Conservation (phyloP, 129 eudicot species). For the Flaveria sonorensis region DNA sequence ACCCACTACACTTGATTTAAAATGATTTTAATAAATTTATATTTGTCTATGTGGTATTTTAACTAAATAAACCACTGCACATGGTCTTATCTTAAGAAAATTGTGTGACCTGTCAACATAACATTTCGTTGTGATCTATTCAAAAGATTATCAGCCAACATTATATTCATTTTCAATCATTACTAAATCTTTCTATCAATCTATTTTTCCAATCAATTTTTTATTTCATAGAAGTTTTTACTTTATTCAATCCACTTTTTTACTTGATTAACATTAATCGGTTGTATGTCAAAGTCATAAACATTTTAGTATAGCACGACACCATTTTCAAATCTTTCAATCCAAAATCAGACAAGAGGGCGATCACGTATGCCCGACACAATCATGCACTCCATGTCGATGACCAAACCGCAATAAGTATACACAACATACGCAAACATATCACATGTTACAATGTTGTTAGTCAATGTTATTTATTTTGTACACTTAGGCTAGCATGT, state of each 20-base stretch:
- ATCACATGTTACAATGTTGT: neutral
- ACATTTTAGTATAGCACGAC: slow-evolving; percentile 25
- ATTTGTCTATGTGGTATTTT: too few relatives aligned
- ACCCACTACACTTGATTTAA: too few relatives aligned
- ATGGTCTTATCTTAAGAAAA: neutral
- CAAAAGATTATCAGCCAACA: neutral
- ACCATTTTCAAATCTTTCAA: neutral
- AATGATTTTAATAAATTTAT: too few relatives aligned
- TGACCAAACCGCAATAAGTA: slow-evolving; percentile 22
- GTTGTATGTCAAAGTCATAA: slow-evolving; percentile 30
- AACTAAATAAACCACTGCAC: too few relatives aligned
- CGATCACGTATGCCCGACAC: neutral
- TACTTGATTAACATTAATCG: slow-evolving; percentile 4
- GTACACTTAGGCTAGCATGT: neutral
- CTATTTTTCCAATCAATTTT: neutral
- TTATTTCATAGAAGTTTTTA: neutral
- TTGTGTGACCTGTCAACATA: neutral
- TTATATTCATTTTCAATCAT: neutral
- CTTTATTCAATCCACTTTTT: neutral
- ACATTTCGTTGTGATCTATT: neutral
- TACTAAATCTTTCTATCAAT: neutral
- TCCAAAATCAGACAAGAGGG: neutral
- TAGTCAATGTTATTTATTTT: neutral
- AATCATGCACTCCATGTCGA: slow-evolving; percentile 13
- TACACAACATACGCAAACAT: neutral